Evolutionary conservation across 495 filamentous ascomycete species (phyloP), one percentile per base, ranked within the genome.

Genomic region (Penicillium waksmanii): DNA sequence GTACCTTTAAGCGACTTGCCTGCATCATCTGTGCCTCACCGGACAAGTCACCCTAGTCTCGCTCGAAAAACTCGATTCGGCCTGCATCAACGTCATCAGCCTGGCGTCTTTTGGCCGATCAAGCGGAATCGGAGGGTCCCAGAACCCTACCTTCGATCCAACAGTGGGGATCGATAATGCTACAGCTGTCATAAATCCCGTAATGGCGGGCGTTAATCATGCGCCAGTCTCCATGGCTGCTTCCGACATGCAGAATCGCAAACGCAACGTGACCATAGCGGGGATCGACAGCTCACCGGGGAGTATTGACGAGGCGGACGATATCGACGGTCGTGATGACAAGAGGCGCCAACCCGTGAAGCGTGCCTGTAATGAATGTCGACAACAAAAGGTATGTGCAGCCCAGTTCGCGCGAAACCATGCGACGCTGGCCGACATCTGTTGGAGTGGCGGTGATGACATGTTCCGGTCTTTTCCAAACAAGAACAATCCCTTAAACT

Each of bases 351-450:
- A 87, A 56, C 89, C 89, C 12, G 88, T 92, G 47, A 96, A 96
- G 75, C 85, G 92, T 58, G 93, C 93, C 15, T 96, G 93, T 72
- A 96, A 97, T 75, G 91, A 97, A 71, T 97, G 93, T 73, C 85
- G 92, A 40, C 93, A 97, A 73, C 93, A 97, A 74, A 97, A 97
- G 83, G 91, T 93, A 66, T 61, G 79, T 54, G 6, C 13, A 13
- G n/a, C 15, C 13, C 1, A 49, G 23, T 31, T n/a, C 13, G n/a
- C 19, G 49, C 21, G n/a, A 23, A 10, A 15, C 2, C 44, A 57
- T 53, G 56, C 58, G 51, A 44, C 27, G 36, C 40, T n/a, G 42
- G 17, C 18, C 35, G 31, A 48, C 56, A 51, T 48, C n/a, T 18
- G 34, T 19, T 9, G 9, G 13, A 48, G 23, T 47, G 7, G 44